A percentile compares a stretch with the other conserved stretches of the same genome.
phyloP scores from a whole-genome alignment of 805 yeast species.

The Barnettozyma californica region DNA sequence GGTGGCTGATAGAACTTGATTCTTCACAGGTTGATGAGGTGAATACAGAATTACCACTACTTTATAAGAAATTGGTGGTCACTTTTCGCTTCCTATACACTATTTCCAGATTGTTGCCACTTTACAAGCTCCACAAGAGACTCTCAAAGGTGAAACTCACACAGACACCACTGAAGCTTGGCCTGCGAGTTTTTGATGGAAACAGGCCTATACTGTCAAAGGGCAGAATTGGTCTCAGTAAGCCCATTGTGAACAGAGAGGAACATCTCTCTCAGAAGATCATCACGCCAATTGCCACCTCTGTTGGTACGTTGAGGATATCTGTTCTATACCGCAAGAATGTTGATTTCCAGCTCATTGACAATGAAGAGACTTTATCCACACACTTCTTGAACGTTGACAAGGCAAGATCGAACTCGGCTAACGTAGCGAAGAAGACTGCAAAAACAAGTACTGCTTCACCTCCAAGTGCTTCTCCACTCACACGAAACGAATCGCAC shows the following conservation, averaged over 20 bases:
- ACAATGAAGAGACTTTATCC: conserved; percentile 59
- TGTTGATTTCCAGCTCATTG: conserved; percentile 59
- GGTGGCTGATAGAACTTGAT: conserved; percentile 89
- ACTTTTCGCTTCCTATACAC: conserved; percentile 72
- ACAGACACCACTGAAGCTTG: conserved; percentile 40
- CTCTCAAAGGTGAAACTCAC: conserved; percentile 34
- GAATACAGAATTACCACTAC: conserved; percentile 53
- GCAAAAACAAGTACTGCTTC: conserved; percentile 34
- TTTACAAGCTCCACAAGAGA: conserved; percentile 50
- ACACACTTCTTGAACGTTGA: conserved; percentile 51
- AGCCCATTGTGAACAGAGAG: conserved; percentile 41
- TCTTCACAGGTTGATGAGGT: conserved; percentile 31
- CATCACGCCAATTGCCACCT: conserved; percentile 68
- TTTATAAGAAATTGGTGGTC: conserved; percentile 70
- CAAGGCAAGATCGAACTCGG: conserved; percentile 12
- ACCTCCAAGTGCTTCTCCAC: conserved; percentile 24
- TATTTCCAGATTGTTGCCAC: conserved; percentile 62
- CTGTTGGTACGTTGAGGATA: conserved; percentile 65
- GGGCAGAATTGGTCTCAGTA: conserved; percentile 82
- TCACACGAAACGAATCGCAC: conserved; percentile 39
- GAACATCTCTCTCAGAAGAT: conserved; percentile 57
- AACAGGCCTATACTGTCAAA: conserved; percentile 70
- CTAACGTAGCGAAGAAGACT: conserved; percentile 16
- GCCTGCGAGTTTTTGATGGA: conserved; percentile 69
- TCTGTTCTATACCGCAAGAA: conserved; percentile 78